Evolutionary conservation across 495 filamentous ascomycete species (phyloP).

Genomic region (Neurospora hispaniola): DNA sequence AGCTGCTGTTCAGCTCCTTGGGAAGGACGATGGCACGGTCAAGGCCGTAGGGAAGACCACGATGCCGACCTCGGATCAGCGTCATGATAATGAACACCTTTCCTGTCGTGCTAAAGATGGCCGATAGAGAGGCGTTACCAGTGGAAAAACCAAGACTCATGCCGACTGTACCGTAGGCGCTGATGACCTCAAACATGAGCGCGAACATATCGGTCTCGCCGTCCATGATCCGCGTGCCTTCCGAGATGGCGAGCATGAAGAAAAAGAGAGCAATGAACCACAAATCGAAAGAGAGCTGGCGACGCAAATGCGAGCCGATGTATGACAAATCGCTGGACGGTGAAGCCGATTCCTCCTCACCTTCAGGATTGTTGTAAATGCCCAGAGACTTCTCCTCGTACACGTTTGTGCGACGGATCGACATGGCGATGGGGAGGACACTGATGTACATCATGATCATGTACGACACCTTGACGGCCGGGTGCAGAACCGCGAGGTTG

Average conservation of each 20-base stretch:
- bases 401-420: constrained; percentile 84
- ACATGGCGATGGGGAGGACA: constrained; percentile 90
- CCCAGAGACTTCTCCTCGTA: constrained; percentile 93
- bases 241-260: constrained; percentile 79
- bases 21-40: constrained; percentile 84
- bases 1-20: constrained; percentile 66
- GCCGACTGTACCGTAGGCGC: constrained; percentile 91
- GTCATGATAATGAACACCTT: constrained; percentile 90
- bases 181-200: constrained; percentile 83
- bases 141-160: constrained; percentile 71
- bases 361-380: constrained; percentile 44
- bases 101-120: constrained; percentile 66
- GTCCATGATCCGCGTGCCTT: constrained; percentile 47
- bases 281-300: constrained; percentile 85
- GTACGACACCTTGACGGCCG: constrained; percentile 88
- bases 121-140: constrained; percentile 67
- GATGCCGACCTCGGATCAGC: constrained; percentile 85
- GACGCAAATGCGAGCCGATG: constrained; percentile 75
- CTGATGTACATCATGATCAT: constrained; percentile 99
- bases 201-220: constrained; percentile 54
- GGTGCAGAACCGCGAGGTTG: constrained; percentile 66
- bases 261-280: constrained; percentile 88
- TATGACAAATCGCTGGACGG: constrained; percentile 53
- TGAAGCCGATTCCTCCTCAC: constrained; percentile 26
- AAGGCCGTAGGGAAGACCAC: constrained; percentile 82